Evolutionary conservation across 306 rosid genomes (phyloP), one percentile per base, ranked within the genome.

Genomic region (Gastrolobium bilobum): DNA sequence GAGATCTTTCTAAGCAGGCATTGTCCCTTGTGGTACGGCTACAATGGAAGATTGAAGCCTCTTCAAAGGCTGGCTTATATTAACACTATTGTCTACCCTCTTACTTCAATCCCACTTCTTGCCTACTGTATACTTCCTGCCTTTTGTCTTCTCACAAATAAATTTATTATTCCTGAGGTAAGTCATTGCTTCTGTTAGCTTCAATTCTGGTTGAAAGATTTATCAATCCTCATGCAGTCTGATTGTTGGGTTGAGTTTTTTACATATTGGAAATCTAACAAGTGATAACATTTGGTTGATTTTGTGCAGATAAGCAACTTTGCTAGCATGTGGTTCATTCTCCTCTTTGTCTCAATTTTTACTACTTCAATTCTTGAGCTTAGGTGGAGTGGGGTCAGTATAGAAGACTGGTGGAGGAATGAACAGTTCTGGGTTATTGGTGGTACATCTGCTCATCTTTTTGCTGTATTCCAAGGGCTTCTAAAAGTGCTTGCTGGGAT

Each of bases 351-450:
- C 59, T 96, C 99, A 44, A 96, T 96, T 85, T 87, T 89, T 7
- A 76, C 98, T 2, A 96, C 99, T 37, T 95, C 97, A 73, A 91
- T 96, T 78, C 99, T 96, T 15, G 99, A 96, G 90, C 98, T 96
- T 50, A 91, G 99, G 80, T 96, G 99, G 99, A 96, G 99, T 84
- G 99, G 99, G 33, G 99, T 96, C 43, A 86, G 98, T 63, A 89
- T 93, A 68, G 99, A 96, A 66, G 99, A 96, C 82, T 96, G 99
- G 99, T 96, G 99, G 99, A 93, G 99, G 76, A 96, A 96, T 4
- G 99, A 96, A 77, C 99, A 93, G 80, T 96, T 96, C 75, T 96
- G 99, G 99, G 98, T 96, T 76, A 93, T 96, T 7, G 99, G 99
- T 57, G 99, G 99, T 31, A 96, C 99, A 46, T 96, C 99, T 0